These are phyloP conservation scores for Trichoderma sp. DNA, from an alignment of 2,329 filamentous ascomycete species.

Conservation along the genomic window DNA sequence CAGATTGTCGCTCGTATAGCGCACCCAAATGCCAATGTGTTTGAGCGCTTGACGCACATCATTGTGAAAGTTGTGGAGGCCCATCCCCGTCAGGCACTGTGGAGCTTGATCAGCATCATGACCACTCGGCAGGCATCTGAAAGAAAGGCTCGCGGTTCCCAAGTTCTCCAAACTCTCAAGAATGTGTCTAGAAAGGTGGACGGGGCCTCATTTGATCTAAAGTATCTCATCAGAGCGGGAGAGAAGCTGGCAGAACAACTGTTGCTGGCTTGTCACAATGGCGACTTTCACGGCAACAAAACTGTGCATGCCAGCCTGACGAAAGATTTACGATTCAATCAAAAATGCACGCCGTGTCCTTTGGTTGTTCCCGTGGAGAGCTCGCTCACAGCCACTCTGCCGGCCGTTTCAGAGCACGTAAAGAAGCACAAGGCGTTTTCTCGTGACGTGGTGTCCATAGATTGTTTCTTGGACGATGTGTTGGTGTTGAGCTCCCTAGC, in stretches of 20 bases:
- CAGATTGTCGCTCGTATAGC: constrained; percentile 96
- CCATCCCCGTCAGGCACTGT: constrained; percentile 89
- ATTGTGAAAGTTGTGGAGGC: constrained; percentile 80
- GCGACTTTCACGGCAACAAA: constrained; percentile 65
- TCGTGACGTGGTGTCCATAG: constrained; percentile 79
- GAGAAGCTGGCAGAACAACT: constrained; percentile 82
- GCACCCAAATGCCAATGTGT: constrained; percentile 76
- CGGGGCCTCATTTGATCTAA: constrained; percentile 57
- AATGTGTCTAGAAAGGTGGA: constrained; percentile 51
- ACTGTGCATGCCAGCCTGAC: constrained; percentile 69
- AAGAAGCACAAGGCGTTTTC: constrained; percentile 84
- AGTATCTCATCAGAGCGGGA: constrained; percentile 68
- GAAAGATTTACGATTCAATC: constrained; percentile 77
- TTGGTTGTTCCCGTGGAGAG: constrained; percentile 87
- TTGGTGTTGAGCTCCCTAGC: constrained; percentile 87
- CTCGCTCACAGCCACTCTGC: constrained; percentile 78
- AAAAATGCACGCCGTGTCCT: constrained; percentile 75
- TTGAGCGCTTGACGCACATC: constrained; percentile 71
- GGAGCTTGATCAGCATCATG: constrained; percentile 84
- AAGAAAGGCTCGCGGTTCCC: constrained; percentile 53
- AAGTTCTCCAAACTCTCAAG: constrained; percentile 51
- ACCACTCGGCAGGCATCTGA: constrained; percentile 71
- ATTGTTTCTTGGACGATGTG: constrained; percentile 79
- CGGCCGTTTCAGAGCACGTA: constrained; percentile 66
- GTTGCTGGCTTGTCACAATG: constrained; percentile 74